A percentile compares a stretch with the other conserved stretches of the same genome.
phyloP scores from a whole-genome alignment of 140 eudicot species.

The Cichorium intybus region DNA sequence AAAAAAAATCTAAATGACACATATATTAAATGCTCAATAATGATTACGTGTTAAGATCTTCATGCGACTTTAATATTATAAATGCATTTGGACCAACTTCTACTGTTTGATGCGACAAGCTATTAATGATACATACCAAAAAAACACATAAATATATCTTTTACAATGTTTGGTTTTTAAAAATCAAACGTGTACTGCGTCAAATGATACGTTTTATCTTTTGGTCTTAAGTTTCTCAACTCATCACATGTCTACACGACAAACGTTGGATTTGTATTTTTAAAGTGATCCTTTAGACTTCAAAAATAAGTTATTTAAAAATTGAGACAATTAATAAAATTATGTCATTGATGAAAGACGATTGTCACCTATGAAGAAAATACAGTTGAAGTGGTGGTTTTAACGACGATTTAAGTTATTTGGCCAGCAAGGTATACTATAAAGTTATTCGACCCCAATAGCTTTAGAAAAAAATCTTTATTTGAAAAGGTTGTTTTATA shows the following conservation, averaged over 20 bases:
- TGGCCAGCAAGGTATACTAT: too few species aligned
- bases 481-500: too few species aligned
- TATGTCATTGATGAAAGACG: too few species aligned
- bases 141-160: background rate
- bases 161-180: background rate
- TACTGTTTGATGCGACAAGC: slow-evolving; percentile 9
- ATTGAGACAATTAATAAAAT: too few species aligned
- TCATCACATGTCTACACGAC: background rate
- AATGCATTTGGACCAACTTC: slow-evolving; percentile 13
- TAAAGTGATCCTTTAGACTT: background rate
- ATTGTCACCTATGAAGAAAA: too few species aligned
- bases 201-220: background rate
- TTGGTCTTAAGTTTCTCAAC: background rate
- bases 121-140: background rate
- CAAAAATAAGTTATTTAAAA: too few species aligned
- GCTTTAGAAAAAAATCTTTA: too few species aligned
- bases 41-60: background rate
- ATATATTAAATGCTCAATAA: background rate
- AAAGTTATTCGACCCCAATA: too few species aligned
- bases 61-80: background rate
- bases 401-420: too few species aligned
- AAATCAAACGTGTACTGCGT: background rate
- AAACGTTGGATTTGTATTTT: background rate
- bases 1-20: background rate
- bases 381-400: too few species aligned